Percentiles rank a stretch among this genome's conserved stretches.
phyloP scores from a whole-genome alignment of 139 green algal species.

The Deuterostichococcus epilithicus region DNA sequence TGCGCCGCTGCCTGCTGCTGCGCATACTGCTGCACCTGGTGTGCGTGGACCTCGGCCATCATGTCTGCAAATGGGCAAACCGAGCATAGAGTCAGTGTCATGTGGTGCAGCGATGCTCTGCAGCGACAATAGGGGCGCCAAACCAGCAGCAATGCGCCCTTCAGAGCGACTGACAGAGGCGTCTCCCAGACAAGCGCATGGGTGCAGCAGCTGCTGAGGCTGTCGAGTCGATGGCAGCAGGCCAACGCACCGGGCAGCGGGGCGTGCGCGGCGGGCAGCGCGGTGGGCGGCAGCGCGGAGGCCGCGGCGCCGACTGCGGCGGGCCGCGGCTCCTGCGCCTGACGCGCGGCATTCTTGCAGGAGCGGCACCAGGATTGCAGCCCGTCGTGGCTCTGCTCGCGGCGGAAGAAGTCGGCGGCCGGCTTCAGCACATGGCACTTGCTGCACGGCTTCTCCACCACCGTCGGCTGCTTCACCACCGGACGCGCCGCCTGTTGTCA shows the following conservation, averaged over 20 bases:
- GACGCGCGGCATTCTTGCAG: neutral
- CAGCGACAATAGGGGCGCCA: too few relatives aligned
- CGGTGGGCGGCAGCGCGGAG: neutral
- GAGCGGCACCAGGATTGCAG: neutral
- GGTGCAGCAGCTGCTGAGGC: too few relatives aligned
- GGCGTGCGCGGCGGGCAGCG: neutral
- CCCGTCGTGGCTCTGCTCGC: neutral
- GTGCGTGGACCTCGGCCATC: neutral
- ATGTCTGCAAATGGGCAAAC: neutral
- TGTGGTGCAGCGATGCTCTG: too few relatives aligned
- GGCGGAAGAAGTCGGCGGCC: neutral
- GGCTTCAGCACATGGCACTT: neutral
- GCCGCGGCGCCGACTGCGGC: too few relatives aligned
- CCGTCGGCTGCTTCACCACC: neutral
- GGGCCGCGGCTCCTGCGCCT: neutral
- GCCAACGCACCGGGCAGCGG: neutral
- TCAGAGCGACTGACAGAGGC: too few relatives aligned
- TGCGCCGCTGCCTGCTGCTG: too few relatives aligned
- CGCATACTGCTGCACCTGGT: neutral
- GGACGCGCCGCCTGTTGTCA: neutral
- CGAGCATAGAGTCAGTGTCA: too few relatives aligned
- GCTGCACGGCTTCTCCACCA: neutral
- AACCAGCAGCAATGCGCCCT: too few relatives aligned
- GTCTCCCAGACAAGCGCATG: too few relatives aligned
- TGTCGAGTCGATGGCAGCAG: neutral